Base-by-base conservation (phyloP, 1,284 basidiomycete genomes). In the Cystobasidium pallidum region DNA sequence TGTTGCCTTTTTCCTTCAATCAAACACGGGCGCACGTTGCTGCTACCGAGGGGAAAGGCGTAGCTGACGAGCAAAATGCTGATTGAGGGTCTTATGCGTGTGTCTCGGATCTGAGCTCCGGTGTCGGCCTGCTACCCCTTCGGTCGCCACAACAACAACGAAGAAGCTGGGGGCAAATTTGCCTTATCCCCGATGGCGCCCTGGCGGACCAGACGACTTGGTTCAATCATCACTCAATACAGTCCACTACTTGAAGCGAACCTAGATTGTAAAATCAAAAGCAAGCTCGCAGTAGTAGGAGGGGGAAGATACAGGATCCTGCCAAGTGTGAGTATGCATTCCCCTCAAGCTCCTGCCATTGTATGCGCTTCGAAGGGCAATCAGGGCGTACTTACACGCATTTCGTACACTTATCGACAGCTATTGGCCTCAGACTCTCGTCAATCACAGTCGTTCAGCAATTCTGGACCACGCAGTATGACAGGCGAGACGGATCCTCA, bases 241-340 rank as follows among this genome's bases (percentile, higher is more conserved):
- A 51, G 47, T 51, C 19, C 47, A 51, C 47, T 51, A 51, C 47
- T 51, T 51, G 19, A 51, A 51, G 47, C 47, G 47, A 51, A 51
- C 47, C 47, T 51, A 51, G 47, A 51, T 51, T 51, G 47, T 51
- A 51, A n/a, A 51, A 51, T 51, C 47, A 51, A 51, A 51, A 51
- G 47, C 47, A 51, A 51, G 47, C 47, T 51, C 47, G 47, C 47
- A 51, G 8, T 51, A 51, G 47, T 51, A 51, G 47, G 47, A 51
- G 47, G 47, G 47, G 19, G 47, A 51, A 51, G 47, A 51, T 51
- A 7, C 47, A 51, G 47, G 47, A 51, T 51, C 47, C 47, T 51
- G 47, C 47, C 47, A 51, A 51, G 47, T 51, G 47, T 51, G 47
- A 51, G 47, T 51, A 51, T 51, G 47, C 47, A 8, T 51, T 51